Conservation (phyloP, 192 early-diverging fungal species). For the Backusella westeae region DNA sequence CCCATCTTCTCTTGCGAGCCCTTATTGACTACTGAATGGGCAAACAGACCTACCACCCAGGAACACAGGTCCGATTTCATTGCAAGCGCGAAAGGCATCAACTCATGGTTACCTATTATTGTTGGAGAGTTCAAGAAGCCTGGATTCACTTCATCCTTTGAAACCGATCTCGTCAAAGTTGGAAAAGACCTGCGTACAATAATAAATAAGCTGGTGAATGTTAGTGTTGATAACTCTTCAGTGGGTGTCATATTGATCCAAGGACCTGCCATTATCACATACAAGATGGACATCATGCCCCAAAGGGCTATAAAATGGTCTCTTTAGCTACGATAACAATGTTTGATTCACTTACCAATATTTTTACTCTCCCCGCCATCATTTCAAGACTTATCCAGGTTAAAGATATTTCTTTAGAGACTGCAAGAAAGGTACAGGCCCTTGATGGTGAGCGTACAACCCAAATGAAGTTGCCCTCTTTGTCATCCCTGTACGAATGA, state of each 20-base stretch:
- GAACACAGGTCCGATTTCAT: background rate
- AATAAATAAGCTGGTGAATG: background rate
- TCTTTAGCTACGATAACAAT: background rate
- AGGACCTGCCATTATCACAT: background rate
- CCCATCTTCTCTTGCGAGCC: too few relatives aligned
- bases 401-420: background rate
- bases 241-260: background rate
- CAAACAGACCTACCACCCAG: background rate
- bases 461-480: background rate
- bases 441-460: background rate
- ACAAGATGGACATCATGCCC: background rate
- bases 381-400: background rate
- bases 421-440: background rate
- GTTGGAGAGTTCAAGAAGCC: background rate
- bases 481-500: background rate
- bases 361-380: background rate
- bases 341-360: background rate
- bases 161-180: background rate
- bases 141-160: background rate
- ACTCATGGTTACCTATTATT: background rate
- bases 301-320: background rate
- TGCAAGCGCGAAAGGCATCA: background rate
- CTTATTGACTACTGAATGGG: background rate
- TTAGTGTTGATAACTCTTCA: background rate
- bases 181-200: background rate